Evolutionary conservation across 1,284 basidiomycete species (phyloP).

Genomic region (Trichosporon sp.): DNA sequence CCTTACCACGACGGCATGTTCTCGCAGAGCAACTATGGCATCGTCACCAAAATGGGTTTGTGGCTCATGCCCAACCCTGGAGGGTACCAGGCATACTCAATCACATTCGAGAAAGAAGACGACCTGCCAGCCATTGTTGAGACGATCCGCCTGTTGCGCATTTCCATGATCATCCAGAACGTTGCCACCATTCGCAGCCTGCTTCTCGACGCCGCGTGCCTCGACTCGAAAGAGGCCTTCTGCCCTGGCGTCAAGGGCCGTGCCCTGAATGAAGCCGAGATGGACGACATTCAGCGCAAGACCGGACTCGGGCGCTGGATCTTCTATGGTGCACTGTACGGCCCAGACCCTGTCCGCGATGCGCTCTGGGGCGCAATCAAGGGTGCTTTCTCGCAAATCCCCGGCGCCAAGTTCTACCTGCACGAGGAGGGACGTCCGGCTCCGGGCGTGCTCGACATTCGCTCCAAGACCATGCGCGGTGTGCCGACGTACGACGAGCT

Average conservation of each 20-base stretch:
- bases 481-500: slow-evolving; percentile 26
- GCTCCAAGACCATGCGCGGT: slow-evolving; percentile 23
- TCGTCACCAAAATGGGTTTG: slow-evolving; percentile 25
- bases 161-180: slow-evolving; percentile 26
- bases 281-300: slow-evolving; percentile 22
- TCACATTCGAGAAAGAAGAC: slow-evolving; percentile 25
- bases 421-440: slow-evolving; percentile 23
- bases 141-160: slow-evolving; percentile 22
- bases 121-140: slow-evolving; percentile 26
- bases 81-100: slow-evolving; percentile 26
- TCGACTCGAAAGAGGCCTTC: slow-evolving; percentile 20
- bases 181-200: slow-evolving; percentile 24
- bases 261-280: slow-evolving; percentile 16
- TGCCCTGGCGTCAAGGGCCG: slow-evolving; percentile 19
- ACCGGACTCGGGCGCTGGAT: slow-evolving; percentile 19
- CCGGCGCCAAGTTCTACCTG: slow-evolving; percentile 24
- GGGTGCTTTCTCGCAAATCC: slow-evolving; percentile 17
- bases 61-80: slow-evolving; percentile 27
- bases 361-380: slow-evolving; percentile 24
- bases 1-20: slow-evolving; percentile 27
- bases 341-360: slow-evolving; percentile 23
- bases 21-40: slow-evolving; percentile 28
- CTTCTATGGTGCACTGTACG: slow-evolving; percentile 27
- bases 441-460: slow-evolving; percentile 24
- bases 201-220: slow-evolving; percentile 20